A percentile compares a stretch with the other conserved stretches of the same genome.
Conservation (phyloP, 345 rosid species). For the Salix exigua region DNA sequence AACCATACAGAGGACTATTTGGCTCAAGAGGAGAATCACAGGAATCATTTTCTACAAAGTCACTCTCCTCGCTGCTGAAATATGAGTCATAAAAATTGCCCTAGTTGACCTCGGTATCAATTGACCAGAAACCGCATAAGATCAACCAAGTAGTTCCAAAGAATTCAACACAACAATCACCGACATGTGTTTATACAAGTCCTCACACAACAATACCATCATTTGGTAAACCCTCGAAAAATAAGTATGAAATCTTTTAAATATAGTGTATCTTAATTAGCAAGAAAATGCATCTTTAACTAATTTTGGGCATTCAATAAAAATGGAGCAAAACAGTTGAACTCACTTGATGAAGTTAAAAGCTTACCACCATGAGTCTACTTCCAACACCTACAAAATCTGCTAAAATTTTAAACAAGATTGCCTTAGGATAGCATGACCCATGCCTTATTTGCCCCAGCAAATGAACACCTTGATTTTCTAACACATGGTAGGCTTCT, state of each 20-base stretch:
- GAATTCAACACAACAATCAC: slow-evolving; percentile 81
- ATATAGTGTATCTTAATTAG: slow-evolving; percentile 1
- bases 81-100: slow-evolving; percentile 84
- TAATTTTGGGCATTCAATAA: not conserved
- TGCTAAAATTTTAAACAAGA: slow-evolving; percentile 87
- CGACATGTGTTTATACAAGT: slow-evolving; percentile 83
- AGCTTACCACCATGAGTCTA: slow-evolving; percentile 89
- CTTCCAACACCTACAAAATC: slow-evolving; percentile 93
- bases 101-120: slow-evolving; percentile 77
- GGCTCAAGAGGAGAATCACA: slow-evolving; percentile 99
- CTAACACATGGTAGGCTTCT: slow-evolving; percentile 61
- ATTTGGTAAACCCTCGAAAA: slow-evolving; percentile 81
- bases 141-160: slow-evolving; percentile 83
- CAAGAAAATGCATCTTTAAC: slow-evolving; percentile 3
- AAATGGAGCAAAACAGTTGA: not conserved
- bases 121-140: slow-evolving; percentile 96
- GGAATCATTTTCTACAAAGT: slow-evolving; percentile 97
- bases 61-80: slow-evolving; percentile 98
- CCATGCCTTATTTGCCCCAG: slow-evolving; percentile 94
- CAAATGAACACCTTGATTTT: slow-evolving; percentile 71
- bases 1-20: slow-evolving; percentile 87
- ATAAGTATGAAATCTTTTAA: slow-evolving; percentile 8
- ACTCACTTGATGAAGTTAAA: slow-evolving; percentile 11
- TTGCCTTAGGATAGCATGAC: slow-evolving; percentile 88
- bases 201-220: slow-evolving; percentile 74